Evolutionary conservation across 805 yeast species (phyloP).

Genomic region (Pichia pseudocactophila): DNA sequence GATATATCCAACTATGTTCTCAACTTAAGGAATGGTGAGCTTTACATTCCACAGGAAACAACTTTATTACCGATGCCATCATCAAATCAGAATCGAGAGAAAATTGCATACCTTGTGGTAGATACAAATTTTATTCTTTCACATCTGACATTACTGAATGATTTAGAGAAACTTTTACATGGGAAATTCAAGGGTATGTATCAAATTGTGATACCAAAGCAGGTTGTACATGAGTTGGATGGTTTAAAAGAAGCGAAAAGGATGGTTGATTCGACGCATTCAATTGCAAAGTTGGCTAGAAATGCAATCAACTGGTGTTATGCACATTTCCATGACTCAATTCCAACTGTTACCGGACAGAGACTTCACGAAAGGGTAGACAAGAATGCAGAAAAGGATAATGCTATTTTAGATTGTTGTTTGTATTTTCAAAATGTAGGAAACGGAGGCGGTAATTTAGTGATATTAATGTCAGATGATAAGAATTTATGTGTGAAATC

Average conservation of each 20-base stretch:
- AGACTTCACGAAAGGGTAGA: slow-evolving; percentile 45
- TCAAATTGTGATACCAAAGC: slow-evolving; percentile 55
- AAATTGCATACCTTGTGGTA: slow-evolving; percentile 37
- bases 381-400: slow-evolving; percentile 48
- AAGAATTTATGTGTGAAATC: slow-evolving; percentile 78
- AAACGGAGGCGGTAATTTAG: slow-evolving; percentile 29
- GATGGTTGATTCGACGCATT: slow-evolving; percentile 4
- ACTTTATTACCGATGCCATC: not conserved
- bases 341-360: slow-evolving; percentile 56
- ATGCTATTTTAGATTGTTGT: slow-evolving; percentile 81
- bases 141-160: slow-evolving; percentile 52
- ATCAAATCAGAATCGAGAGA: not conserved
- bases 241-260: slow-evolving; percentile 50
- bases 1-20: slow-evolving; percentile 3
- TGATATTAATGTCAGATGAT: slow-evolving; percentile 71
- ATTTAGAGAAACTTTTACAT: slow-evolving; percentile 33
- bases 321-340: slow-evolving; percentile 41
- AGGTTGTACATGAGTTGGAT: slow-evolving; percentile 73
- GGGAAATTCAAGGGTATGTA: slow-evolving; percentile 33
- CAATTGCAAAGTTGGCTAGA: slow-evolving; percentile 40
- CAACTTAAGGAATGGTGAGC: not conserved
- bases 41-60: not conserved
- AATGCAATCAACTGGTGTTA: slow-evolving; percentile 76
- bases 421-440: slow-evolving; percentile 40
- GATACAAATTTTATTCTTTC: slow-evolving; percentile 81